phyloP scores from a whole-genome alignment of 2,329 filamentous ascomycete genomes.

The Pyrenophora tritici-repentis region DNA sequence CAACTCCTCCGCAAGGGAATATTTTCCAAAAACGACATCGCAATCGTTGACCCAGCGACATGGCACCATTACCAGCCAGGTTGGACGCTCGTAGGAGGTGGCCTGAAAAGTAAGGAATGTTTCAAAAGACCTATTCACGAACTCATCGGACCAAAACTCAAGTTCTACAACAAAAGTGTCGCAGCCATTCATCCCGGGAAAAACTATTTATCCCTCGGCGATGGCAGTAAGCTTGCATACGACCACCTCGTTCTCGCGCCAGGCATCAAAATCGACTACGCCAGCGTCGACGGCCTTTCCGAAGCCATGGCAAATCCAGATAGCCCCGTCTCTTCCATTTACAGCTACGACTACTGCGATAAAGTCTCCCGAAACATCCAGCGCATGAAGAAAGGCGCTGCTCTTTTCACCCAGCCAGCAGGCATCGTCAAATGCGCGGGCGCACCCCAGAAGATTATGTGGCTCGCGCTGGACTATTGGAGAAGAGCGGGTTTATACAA shows the following conservation, averaged over 20 bases:
- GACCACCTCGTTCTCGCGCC: constrained; percentile 68
- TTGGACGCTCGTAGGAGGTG: constrained; percentile 71
- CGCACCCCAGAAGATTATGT: constrained; percentile 50
- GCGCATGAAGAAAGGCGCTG: constrained; percentile 38
- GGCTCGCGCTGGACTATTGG: constrained; percentile 48
- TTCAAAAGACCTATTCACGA: constrained; percentile 57
- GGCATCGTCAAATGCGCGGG: constrained; percentile 48
- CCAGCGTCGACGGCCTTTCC: constrained; percentile 36
- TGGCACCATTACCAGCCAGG: constrained; percentile 73
- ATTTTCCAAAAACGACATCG: constrained; percentile 64
- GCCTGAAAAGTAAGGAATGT: constrained; percentile 65
- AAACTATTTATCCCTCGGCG: constrained; percentile 61
- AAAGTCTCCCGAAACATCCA: constrained; percentile 41
- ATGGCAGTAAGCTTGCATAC: constrained; percentile 62
- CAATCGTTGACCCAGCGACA: constrained; percentile 64
- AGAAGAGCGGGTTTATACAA: constrained; percentile 41
- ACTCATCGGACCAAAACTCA: constrained; percentile 63
- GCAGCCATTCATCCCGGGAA: constrained; percentile 58
- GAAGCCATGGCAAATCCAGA: constrained; percentile 42
- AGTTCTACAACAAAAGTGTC: constrained; percentile 62
- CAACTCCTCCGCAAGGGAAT: constrained; percentile 66
- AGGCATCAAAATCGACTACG: constrained; percentile 37
- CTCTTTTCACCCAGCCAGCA: constrained; percentile 47
- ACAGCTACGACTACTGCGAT: constrained; percentile 47
- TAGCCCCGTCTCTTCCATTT: constrained; percentile 44